Percentiles rank a stretch among this genome's conserved stretches.
These are phyloP conservation scores for Dendrocalamus latiflorus DNA, from an alignment of 202 grass and related monocot species.

Conservation along the genomic window DNA sequence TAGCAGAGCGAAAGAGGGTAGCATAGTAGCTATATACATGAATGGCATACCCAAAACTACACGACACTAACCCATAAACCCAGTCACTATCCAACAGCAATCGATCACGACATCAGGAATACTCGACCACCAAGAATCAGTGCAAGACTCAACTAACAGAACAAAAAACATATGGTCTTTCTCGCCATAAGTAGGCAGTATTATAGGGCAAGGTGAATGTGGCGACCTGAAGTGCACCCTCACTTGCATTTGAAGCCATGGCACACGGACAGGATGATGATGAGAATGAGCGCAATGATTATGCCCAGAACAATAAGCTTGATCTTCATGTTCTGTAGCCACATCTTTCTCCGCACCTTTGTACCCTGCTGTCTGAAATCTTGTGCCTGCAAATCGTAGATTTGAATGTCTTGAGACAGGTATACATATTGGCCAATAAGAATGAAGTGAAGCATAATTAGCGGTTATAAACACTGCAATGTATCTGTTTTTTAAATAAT, in stretches of 20 bases:
- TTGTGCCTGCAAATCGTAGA: slow-evolving; percentile 37
- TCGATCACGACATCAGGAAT: slow-evolving; percentile 28
- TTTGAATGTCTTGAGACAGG: neutral
- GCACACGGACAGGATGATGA: slow-evolving; percentile 70
- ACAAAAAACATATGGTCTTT: slow-evolving; percentile 28
- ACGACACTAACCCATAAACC: slow-evolving; percentile 16
- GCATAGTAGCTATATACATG: slow-evolving; percentile 47
- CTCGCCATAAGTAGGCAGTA: neutral
- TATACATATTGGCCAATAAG: neutral
- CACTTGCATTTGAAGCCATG: slow-evolving; percentile 67
- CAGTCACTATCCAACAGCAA: slow-evolving; percentile 31
- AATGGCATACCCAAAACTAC: slow-evolving; percentile 39
- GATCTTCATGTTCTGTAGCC: slow-evolving; percentile 79
- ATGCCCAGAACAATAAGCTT: slow-evolving; percentile 62
- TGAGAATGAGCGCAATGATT: slow-evolving; percentile 60
- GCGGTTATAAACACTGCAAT: too few relatives aligned
- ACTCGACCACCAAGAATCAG: slow-evolving; percentile 13
- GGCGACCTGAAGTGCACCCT: neutral
- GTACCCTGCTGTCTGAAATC: slow-evolving; percentile 56
- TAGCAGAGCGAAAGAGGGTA: neutral
- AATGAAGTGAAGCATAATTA: neutral
- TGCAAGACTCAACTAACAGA: slow-evolving; percentile 22
- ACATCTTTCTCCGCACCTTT: slow-evolving; percentile 71
- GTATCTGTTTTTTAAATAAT: neutral
- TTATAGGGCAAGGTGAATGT: slow-evolving; percentile 11